A percentile compares a stretch with the other conserved stretches of the same genome.
phyloP scores from a whole-genome alignment of 2,329 filamentous ascomycete genomes.

The Fusarium sp. region DNA sequence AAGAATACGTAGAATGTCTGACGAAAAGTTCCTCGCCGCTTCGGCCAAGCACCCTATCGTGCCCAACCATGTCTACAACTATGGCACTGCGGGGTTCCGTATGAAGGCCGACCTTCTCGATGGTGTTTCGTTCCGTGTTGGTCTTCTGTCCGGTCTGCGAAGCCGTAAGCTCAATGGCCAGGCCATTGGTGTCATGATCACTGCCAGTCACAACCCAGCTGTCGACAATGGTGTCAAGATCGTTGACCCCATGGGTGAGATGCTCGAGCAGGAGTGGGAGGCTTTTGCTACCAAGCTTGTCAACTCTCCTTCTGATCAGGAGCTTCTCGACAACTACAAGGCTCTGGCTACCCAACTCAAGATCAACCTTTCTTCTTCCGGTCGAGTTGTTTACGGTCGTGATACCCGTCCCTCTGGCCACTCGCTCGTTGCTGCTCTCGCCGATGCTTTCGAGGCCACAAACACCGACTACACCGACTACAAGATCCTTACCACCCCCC shows the following conservation, averaged over 20 bases:
- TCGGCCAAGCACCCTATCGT: slow-evolving; percentile 72
- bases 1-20: slow-evolving; percentile 56
- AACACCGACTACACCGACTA: slow-evolving; percentile 82
- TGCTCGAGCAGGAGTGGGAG: slow-evolving; percentile 98
- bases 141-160: slow-evolving; percentile 86
- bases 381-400: slow-evolving; percentile 87
- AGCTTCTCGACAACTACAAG: slow-evolving; percentile 80
- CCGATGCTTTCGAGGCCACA: slow-evolving; percentile 82
- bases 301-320: slow-evolving; percentile 81
- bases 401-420: slow-evolving; percentile 95
- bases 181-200: slow-evolving; percentile 97
- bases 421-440: slow-evolving; percentile 81
- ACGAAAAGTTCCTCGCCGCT: slow-evolving; percentile 68
- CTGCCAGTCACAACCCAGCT: slow-evolving; percentile 91
- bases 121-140: slow-evolving; percentile 92
- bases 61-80: slow-evolving; percentile 68
- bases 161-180: slow-evolving; percentile 91
- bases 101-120: slow-evolving; percentile 84
- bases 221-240: slow-evolving; percentile 94
- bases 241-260: slow-evolving; percentile 97
- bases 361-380: slow-evolving; percentile 76
- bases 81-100: slow-evolving; percentile 76
- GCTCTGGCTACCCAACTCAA: slow-evolving; percentile 80
- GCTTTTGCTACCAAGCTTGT: slow-evolving; percentile 87
- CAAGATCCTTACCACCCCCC: slow-evolving; percentile 95